Conservation (phyloP, 495 filamentous ascomycete genomes). For the Astrothelium subdiscretum region DNA sequence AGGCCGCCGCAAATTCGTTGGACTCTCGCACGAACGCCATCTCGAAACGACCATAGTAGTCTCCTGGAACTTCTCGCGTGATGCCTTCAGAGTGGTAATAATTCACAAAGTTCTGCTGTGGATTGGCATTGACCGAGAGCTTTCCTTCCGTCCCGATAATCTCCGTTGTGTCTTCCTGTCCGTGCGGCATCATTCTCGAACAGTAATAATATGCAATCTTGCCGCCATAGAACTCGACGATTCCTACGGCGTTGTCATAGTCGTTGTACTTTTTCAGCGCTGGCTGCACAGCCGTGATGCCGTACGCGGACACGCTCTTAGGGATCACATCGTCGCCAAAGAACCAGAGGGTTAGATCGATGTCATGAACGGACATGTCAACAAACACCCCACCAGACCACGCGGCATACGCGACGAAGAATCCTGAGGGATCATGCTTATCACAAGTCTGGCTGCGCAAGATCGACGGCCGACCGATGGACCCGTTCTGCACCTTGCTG, state of each 20-base stretch:
- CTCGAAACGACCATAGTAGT: constrained; percentile 24
- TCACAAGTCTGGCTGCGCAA: constrained; percentile 8
- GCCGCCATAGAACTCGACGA: constrained; percentile 27
- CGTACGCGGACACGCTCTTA: constrained; percentile 25
- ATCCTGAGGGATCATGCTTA: constrained; percentile 5
- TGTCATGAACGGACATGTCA: constrained; percentile 37
- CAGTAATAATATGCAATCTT: constrained; percentile 30
- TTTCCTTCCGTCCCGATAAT: constrained; percentile 26
- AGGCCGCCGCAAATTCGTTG: constrained; percentile 20
- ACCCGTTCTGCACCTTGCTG: not conserved
- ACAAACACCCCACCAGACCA: constrained; percentile 9
- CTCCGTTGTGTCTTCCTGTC: constrained; percentile 26
- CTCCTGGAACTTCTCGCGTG: constrained; percentile 20
- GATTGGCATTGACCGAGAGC: constrained; percentile 23
- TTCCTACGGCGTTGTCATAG: constrained; percentile 27
- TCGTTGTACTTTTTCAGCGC: constrained; percentile 22
- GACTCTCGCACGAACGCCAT: constrained; percentile 25
- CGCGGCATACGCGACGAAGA: constrained; percentile 9
- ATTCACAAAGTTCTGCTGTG: constrained; percentile 19
- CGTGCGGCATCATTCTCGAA: constrained; percentile 25
- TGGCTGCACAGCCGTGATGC: constrained; percentile 19
- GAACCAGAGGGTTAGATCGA: constrained; percentile 48
- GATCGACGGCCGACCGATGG: constrained; percentile 7
- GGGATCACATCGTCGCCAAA: constrained; percentile 38
- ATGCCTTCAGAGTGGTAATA: constrained; percentile 13